Base-by-base conservation (phyloP, 192 early-diverging fungal genomes). In the Thamnidium elegans region DNA sequence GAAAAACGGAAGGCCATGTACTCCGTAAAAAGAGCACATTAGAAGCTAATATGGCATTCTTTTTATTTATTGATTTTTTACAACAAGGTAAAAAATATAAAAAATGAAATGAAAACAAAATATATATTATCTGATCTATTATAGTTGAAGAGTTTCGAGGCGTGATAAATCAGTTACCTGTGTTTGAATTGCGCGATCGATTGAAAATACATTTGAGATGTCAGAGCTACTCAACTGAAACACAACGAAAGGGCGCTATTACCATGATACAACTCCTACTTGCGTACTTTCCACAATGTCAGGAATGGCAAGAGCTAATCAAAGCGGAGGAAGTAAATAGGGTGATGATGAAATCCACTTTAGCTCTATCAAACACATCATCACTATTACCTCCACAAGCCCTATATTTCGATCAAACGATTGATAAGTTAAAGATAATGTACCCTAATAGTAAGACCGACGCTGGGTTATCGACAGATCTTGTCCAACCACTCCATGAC, bases 361-460 rank as follows among this genome's bases (percentile, higher is more conserved):
- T n/a, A n/a, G n/a, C n/a, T n/a, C n/a, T n/a, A n/a, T n/a, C n/a
- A n/a, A n/a, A n/a, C n/a, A n/a, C n/a, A n/a, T n/a, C n/a, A n/a
- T n/a, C n/a, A n/a, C n/a, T n/a, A 26, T 78, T 69, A 36, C 79
- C 82, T 26, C 78, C 82, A n/a, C 72, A 80, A 70, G 84, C 89
- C 4, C 81, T 98, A 8, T 96, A 96, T 81, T 98, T 94, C 80
- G 96, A 98, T 81, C 93, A 95, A 62, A 85, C 89, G 15, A 81
- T 90, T 17, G 90, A 91, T 51, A 86, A 85, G 53, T 80, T 95
- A 19, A 70, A 86, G 14, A 86, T 88, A 43, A 98, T 98, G 95
- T 98, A 87, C 75, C 78, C 84, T n/a, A 89, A 86, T 45, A 79
- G 83, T 26, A 76, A 90, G 42, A 39, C 64, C 0, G 62, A 79